Evolutionary conservation across 306 rosid species (phyloP).

Genomic region (Cucumis hystrix): DNA sequence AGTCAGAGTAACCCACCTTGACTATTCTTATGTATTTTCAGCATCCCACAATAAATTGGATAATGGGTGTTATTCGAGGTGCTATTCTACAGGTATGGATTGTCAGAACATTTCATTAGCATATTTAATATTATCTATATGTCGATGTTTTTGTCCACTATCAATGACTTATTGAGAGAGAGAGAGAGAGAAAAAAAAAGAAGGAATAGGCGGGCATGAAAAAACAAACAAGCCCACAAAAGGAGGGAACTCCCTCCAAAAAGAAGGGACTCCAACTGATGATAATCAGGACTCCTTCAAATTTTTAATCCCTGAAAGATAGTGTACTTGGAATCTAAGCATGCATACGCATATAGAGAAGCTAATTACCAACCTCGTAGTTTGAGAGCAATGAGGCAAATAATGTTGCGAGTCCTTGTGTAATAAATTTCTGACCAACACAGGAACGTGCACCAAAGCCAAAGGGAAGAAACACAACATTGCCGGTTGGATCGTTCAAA

Average conservation of each 20-base stretch:
- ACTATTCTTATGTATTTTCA: neutral
- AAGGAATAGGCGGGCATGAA: no score
- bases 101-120: neutral
- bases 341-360: neutral
- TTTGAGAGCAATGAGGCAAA: conserved; percentile 42
- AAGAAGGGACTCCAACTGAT: neutral
- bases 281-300: neutral
- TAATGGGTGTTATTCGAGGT: neutral
- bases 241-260: no score
- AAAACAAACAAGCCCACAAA: no score
- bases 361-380: conserved; percentile 43
- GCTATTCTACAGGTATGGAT: neutral
- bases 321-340: neutral
- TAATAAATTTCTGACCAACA: conserved; percentile 55
- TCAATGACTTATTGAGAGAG: no score
- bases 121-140: neutral
- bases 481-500: conserved; percentile 50
- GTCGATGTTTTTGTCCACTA: neutral
- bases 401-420: conserved; percentile 44
- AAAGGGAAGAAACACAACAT: conserved; percentile 61
- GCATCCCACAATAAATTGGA: neutral
- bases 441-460: conserved; percentile 70
- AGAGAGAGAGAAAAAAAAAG: neutral
- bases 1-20: no score
- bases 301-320: neutral